Percentiles rank a stretch among this genome's conserved stretches.
phyloP scores from a whole-genome alignment of 306 rosid species.

The Quercus engelmannii region DNA sequence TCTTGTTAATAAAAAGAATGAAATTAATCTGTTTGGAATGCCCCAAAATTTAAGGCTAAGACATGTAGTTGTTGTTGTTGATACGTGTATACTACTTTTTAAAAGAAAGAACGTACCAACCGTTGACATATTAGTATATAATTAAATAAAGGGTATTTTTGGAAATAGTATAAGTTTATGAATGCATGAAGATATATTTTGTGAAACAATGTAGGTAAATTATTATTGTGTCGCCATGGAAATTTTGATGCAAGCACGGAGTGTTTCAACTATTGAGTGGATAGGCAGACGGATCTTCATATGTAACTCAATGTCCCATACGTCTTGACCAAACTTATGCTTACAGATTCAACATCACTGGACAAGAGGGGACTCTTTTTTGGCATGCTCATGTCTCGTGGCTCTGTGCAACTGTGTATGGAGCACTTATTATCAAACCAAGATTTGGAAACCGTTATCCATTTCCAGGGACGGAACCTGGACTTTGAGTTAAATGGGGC shows the following conservation, averaged over 20 bases:
- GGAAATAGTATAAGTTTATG: too few relatives aligned
- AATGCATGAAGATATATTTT: too few relatives aligned
- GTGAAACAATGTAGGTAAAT: neutral
- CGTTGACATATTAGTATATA: too few relatives aligned
- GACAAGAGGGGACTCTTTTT: constrained; percentile 77
- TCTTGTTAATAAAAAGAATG: too few relatives aligned
- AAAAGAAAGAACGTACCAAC: too few relatives aligned
- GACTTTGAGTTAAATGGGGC: too few relatives aligned
- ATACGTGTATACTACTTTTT: too few relatives aligned
- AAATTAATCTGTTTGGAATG: too few relatives aligned
- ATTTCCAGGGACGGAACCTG: neutral
- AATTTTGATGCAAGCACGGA: constrained; percentile 54
- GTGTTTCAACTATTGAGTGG: constrained; percentile 41
- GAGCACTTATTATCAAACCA: constrained; percentile 61
- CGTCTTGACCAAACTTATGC: constrained; percentile 34
- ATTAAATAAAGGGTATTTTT: too few relatives aligned
- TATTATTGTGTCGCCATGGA: neutral
- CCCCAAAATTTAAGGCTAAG: too few relatives aligned
- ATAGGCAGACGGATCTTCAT: constrained; percentile 79
- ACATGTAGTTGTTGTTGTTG: too few relatives aligned
- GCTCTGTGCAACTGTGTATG: constrained; percentile 61
- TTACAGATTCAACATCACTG: constrained; percentile 43
- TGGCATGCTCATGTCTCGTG: constrained; percentile 64
- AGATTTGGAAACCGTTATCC: constrained; percentile 27
- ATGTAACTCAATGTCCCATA: constrained; percentile 70